Base-by-base conservation (phyloP, 129 eudicot genomes). In the Deinandra increscens region DNA sequence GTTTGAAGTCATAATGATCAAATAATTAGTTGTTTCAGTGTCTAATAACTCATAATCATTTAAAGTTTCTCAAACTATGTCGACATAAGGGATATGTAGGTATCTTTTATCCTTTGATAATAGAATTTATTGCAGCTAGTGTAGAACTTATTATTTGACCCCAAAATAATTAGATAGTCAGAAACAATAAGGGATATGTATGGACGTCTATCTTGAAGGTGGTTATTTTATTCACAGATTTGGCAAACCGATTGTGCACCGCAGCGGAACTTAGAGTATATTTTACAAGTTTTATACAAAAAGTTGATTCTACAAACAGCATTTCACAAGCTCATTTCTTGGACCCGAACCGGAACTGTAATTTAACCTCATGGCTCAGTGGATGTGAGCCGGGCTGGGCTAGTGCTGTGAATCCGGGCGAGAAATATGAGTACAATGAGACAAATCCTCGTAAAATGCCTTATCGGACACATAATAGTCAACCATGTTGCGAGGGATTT, bases 361-460 rank as follows among this genome's bases (percentile, higher is more conserved):
- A 91, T 68, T 77, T 88, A 69, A 81, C 80, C 60, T 88, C 94
- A 0, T 91, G 96, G 96, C 66, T 60, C 48, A 44, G 70, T 10
- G 94, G 96, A 53, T 91, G 97, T 68, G 97, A 91, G 78, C 80
- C 94, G 6, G 97, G 97, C 36, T 91, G 96, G 94, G 88, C 88
- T 34, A 77, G 88, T 56, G 79, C 85, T 46, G 79, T 77, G 11
- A 73, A 79, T 64, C 31, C 36, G 39, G 70, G 70, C 43, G 54
- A 67, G 41, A 85, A 82, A 68, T 86, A 74, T 14, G 89, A 91
- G 66, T 78, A 86, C 41, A 73, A 73, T 7, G 64, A 73, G 50
- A 88, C 82, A 69, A 82, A 88, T 58, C 17, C 79, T 3, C 77
- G 49, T 26, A 83, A 78, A n/a, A 67, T 84, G 33, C 97, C 97